Base-by-base conservation (phyloP, 495 filamentous ascomycete genomes). In the Hypoxylon fuscum region DNA sequence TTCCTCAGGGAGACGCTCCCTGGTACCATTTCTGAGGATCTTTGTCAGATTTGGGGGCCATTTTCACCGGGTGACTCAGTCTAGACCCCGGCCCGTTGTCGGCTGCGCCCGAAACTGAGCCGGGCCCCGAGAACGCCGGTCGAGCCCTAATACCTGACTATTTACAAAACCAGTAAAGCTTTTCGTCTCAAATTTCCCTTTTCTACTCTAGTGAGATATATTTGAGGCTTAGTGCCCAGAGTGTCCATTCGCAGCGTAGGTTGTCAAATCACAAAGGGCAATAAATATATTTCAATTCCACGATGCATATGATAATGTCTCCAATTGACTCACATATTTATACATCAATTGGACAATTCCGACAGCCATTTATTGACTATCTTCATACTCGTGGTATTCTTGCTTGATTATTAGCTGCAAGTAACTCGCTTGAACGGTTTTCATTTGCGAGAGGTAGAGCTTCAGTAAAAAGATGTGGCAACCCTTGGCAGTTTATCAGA, bases 31-130 rank as follows among this genome's bases (percentile, higher is more conserved):
- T 20, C 4, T 18, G 5, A 14, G 15, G 20, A 37, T n/a, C n/a
- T n/a, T n/a, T n/a, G n/a, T n/a, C n/a, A n/a, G n/a, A 31, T 12
- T 40, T 43, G 25, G 54, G 41, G 23, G 27, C 40, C 22, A 11
- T 15, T 47, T 22, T 38, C 10, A 17, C 62, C 62, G 51, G 46
- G 51, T 66, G 62, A 66, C 43, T 61, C 62, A 66, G 15, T 34
- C 37, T 32, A 42, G 15, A 20, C 35, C 23, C 50, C 31, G 46
- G 45, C 12, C 21, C 35, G 45, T 34, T 14, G 35, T 40, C 41
- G 57, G 48, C 52, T 32, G 34, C 22, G 47, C 5, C 45, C 40
- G 40, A 5, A 35, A 20, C 22, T 31, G 22, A 35, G 54, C 34
- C 31, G 29, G 42, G 21, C 14, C 41, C 25, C 47, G 34, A 15